Base-by-base conservation (phyloP, 2,329 filamentous ascomycete genomes). In the Pseudogymnoascus sp. region DNA sequence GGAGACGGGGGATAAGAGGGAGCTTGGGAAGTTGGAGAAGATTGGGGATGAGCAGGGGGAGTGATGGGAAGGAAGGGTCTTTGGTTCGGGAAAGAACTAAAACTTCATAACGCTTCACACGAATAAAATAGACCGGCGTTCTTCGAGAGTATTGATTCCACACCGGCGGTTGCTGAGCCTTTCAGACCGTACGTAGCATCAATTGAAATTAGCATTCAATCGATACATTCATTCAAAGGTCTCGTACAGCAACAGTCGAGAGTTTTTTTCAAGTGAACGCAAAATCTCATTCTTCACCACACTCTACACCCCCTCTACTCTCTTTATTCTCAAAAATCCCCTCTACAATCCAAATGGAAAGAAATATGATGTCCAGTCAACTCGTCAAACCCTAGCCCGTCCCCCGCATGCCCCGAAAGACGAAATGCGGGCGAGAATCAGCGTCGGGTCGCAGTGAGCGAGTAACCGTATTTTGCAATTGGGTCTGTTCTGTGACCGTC, bases 11-110 rank as follows among this genome's bases (percentile, higher is more conserved):
- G 88, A 96, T 81, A 96, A 96, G 84, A 84, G 92, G 66, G 90
- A 95, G 64, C 91, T 92, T 85, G 93, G 93, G 69, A 96, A 96
- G 81, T 79, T 99, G 69, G 92, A 98, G 82, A 98, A 98, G 85
- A 85, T 97, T 73, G 91, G 88, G 13, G 89, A 96, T 70, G 88
- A 90, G 74, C 76, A 79, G 28, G 85, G 86, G 63, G 83, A 88
- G 75, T 87, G 19, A 63, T 21, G 10, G n/a, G 13, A 14, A 57
- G 7, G 51, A 21, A 57, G 7, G 51, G 51, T 54, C 25, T 36
- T 34, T 16, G 13, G 51, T 36, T 57, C 51, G 31, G 25, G 19
- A 34, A 21, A n/a, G 19, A 34, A 36, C 8, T 57, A 34, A 28
- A 57, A 34, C 48, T 34, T 21, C 16, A 34, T 57, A 57, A 57